Evolutionary conservation across 2,329 filamentous ascomycete species (phyloP).

Genomic region (Aspergillus pseudonomiae): DNA sequence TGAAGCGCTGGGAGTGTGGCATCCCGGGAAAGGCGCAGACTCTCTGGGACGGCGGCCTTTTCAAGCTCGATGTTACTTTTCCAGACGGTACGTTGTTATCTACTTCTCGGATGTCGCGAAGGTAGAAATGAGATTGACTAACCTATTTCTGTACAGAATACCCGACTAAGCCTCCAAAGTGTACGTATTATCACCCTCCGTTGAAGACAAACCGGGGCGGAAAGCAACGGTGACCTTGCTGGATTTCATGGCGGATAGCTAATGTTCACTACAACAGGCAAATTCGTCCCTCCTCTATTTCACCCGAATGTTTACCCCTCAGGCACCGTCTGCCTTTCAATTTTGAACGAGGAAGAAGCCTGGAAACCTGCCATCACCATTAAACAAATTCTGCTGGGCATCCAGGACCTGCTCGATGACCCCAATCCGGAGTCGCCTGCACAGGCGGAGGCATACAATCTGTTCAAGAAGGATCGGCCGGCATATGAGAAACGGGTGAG

Average conservation of each 20-base stretch:
- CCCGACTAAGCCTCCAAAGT: conserved; percentile 97
- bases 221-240: neutral
- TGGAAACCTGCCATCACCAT: conserved; percentile 99
- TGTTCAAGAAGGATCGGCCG: conserved; percentile 85
- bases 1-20: conserved; percentile 96
- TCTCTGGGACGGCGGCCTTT: conserved; percentile 95
- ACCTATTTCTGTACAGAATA: conserved; percentile 67
- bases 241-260: neutral
- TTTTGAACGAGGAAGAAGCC: conserved; percentile 96
- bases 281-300: conserved; percentile 94
- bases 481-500: conserved; percentile 90
- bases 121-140: conserved; percentile 15
- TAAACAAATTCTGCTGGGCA: conserved; percentile 94
- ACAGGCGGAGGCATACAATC: conserved; percentile 94
- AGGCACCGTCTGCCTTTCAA: conserved; percentile 94
- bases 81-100: conserved; percentile 73
- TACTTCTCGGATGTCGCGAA: conserved; percentile 10
- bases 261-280: conserved; percentile 62
- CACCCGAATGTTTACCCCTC: conserved; percentile 99
- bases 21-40: conserved; percentile 96
- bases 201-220: neutral
- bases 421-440: conserved; percentile 96
- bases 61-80: conserved; percentile 91
- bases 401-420: conserved; percentile 93
- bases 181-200: conserved; percentile 59